These are phyloP conservation scores for Rubroshorea leprosula DNA, from an alignment of 345 rosid species.

Conservation along the genomic window DNA sequence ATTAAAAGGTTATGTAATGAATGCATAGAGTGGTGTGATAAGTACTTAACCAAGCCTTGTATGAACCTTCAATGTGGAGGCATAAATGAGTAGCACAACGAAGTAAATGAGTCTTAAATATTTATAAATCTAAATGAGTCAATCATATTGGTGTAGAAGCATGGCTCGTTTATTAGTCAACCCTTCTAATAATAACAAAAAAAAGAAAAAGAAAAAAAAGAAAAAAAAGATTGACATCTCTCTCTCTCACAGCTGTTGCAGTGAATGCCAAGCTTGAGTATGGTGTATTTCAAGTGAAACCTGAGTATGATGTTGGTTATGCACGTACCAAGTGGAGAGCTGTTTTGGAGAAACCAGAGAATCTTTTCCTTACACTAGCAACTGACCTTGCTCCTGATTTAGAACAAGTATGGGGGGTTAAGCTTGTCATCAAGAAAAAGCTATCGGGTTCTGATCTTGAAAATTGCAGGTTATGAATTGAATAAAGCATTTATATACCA, in stretches of 20 bases:
- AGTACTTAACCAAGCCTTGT: neutral
- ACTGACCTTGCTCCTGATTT: constrained; percentile 73
- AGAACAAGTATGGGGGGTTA: constrained; percentile 77
- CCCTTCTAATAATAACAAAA: neutral
- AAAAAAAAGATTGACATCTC: no score
- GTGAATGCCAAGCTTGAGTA: constrained; percentile 86
- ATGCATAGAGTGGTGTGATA: neutral
- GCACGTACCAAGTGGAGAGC: constrained; percentile 42
- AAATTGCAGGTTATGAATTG: constrained; percentile 66
- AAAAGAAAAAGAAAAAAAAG: no score
- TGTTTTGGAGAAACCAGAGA: constrained; percentile 56
- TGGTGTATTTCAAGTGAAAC: constrained; percentile 67
- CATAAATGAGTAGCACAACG: neutral
- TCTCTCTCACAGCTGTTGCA: constrained; percentile 68
- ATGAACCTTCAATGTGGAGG: neutral
- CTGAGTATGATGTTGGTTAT: constrained; percentile 39
- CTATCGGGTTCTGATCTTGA: constrained; percentile 80
- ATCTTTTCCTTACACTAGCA: constrained; percentile 61
- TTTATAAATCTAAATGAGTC: neutral
- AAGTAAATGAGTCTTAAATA: neutral
- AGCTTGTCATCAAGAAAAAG: constrained; percentile 60
- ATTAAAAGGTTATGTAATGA: neutral
- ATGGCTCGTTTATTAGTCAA: neutral
- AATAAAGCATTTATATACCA: neutral
- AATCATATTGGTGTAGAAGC: neutral